Percentiles rank a stretch among this genome's conserved stretches.
phyloP scores from a whole-genome alignment of 176 grass and related monocot species.

The Themeda triandra region DNA sequence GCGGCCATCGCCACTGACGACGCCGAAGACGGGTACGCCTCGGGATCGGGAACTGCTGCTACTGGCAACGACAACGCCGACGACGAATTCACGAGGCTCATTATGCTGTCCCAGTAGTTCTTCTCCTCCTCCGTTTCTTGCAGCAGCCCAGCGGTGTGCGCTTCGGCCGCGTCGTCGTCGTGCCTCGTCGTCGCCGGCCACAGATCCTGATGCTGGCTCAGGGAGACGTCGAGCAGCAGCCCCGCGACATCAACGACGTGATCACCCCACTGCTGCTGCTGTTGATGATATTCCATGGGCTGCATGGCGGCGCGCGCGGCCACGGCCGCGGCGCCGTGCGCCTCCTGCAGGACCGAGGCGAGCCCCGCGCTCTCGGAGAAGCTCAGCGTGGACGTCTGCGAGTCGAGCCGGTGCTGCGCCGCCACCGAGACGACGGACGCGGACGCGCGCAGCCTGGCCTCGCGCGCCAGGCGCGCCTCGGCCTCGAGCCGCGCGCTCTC shows the following conservation, averaged over 20 bases:
- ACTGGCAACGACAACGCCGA: slow-evolving; percentile 20
- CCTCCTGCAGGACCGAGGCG: slow-evolving; percentile 46
- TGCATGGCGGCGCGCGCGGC: slow-evolving; percentile 33
- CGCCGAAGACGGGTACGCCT: slow-evolving; percentile 18
- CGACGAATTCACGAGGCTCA: slow-evolving; percentile 55
- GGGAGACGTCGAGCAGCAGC: slow-evolving; percentile 38
- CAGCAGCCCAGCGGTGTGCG: neutral
- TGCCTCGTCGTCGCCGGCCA: slow-evolving; percentile 17
- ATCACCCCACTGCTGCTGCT: slow-evolving; percentile 30
- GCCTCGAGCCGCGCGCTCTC: slow-evolving; percentile 81
- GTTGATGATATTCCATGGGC: slow-evolving; percentile 40
- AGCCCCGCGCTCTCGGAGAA: slow-evolving; percentile 51
- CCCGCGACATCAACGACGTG: slow-evolving; percentile 13
- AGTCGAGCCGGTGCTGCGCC: slow-evolving; percentile 30
- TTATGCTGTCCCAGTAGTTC: slow-evolving; percentile 63
- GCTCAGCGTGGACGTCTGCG: slow-evolving; percentile 64
- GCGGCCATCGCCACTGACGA: neutral
- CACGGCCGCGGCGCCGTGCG: slow-evolving; percentile 11
- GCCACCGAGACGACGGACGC: neutral
- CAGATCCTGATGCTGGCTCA: slow-evolving; percentile 19
- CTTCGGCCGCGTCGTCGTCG: neutral
- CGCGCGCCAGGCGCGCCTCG: slow-evolving; percentile 66
- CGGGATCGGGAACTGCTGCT: neutral
- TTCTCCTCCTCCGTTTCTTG: slow-evolving; percentile 49
- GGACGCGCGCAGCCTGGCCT: slow-evolving; percentile 66